A percentile compares a stretch with the other conserved stretches of the same genome.
These are phyloP conservation scores for Staphylotrichum longicolle DNA, from an alignment of 495 filamentous ascomycete genomes.

Conservation along the genomic window DNA sequence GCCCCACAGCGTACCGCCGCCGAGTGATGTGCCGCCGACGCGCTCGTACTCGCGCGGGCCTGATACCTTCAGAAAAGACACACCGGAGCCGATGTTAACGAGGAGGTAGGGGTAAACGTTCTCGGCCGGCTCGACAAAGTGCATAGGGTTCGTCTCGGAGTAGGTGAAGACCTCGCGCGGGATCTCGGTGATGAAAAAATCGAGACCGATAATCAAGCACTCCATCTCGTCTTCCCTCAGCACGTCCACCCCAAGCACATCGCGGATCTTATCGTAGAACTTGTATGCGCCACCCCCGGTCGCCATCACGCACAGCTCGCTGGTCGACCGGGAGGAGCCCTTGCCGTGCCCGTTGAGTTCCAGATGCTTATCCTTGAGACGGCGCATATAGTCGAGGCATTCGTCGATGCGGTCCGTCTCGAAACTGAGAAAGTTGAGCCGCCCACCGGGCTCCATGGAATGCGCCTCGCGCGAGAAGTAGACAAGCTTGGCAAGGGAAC, in stretches of 20 bases:
- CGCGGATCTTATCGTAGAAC: conserved; percentile 85
- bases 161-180: conserved; percentile 96
- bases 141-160: conserved; percentile 81
- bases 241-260: conserved; percentile 74
- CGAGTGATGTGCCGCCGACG: conserved; percentile 91
- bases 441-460: conserved; percentile 76
- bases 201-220: conserved; percentile 92
- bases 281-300: conserved; percentile 95
- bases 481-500: conserved; percentile 90
- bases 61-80: conserved; percentile 97
- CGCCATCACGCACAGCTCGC: conserved; percentile 80
- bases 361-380: conserved; percentile 75
- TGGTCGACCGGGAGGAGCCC: conserved; percentile 28
- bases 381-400: conserved; percentile 83
- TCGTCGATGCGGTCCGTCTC: conserved; percentile 91
- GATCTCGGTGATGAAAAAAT: conserved; percentile 98
- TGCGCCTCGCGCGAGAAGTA: conserved; percentile 90
- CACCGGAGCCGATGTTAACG: conserved; percentile 98
- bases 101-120: conserved; percentile 94
- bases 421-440: conserved; percentile 91
- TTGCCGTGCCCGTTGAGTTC: conserved; percentile 63
- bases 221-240: conserved; percentile 97
- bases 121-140: conserved; percentile 65
- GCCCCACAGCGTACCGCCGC: conserved; percentile 95
- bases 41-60: conserved; percentile 80